Evolutionary conservation across 2,329 filamentous ascomycete genomes (phyloP).

Genomic region (Xylariaceae sp.): DNA sequence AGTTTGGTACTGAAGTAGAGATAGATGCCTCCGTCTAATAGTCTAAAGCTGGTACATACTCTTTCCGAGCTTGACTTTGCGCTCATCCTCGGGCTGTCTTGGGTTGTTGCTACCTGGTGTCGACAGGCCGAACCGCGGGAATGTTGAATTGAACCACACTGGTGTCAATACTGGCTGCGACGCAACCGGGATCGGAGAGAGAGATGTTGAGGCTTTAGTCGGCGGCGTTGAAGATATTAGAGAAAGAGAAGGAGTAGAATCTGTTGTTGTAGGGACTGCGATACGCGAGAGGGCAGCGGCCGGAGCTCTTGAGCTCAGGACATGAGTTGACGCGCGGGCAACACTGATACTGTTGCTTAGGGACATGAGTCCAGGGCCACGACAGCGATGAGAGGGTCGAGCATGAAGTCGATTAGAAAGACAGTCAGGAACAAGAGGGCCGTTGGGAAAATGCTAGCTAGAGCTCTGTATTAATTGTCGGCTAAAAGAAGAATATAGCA

Average conservation of each 20-base stretch:
- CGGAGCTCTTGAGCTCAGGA: conserved; percentile 36
- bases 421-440: conserved; percentile 1
- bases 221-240: conserved; percentile 17
- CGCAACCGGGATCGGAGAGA: conserved; percentile 19
- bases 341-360: conserved; percentile 40
- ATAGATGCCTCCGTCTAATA: no score
- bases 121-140: conserved; percentile 39
- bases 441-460: conserved; percentile 11
- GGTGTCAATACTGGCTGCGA: conserved; percentile 44
- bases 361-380: conserved; percentile 45
- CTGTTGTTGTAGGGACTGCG: conserved; percentile 2
- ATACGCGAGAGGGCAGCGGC: conserved; percentile 31
- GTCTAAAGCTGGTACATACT: conserved; percentile 52
- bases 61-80: conserved; percentile 68
- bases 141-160: conserved; percentile 53
- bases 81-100: conserved; percentile 55
- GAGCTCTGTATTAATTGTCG: not conserved
- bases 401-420: conserved; percentile 37
- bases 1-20: conserved; percentile 12
- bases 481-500: not conserved
- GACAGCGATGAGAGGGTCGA: conserved; percentile 28
- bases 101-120: conserved; percentile 31
- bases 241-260: conserved; percentile 1
- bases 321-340: conserved; percentile 41
- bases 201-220: conserved; percentile 22